Conservation (phyloP, 2,329 filamentous ascomycete species). For the Pseudogymnoascus verrucosus region DNA sequence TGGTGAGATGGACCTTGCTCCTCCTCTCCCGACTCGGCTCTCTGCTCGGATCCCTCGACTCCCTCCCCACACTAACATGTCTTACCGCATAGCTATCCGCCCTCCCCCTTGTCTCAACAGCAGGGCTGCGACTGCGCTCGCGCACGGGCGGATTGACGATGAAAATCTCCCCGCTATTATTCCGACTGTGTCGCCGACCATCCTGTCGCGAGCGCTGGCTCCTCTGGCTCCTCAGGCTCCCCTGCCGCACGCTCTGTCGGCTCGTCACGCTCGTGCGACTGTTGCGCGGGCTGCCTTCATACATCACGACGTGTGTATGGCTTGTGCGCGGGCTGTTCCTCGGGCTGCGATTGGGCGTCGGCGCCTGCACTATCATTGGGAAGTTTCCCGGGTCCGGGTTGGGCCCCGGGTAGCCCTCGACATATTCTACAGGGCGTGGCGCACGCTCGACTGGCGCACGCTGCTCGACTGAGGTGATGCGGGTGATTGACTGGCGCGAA, state of each 20-base stretch:
- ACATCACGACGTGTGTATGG: neutral
- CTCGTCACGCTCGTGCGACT: slow-evolving; percentile 4
- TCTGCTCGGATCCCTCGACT: neutral
- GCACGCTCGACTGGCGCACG: neutral
- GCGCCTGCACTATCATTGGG: slow-evolving; percentile 4
- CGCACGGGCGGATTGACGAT: slow-evolving; percentile 4
- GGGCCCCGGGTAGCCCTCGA: neutral
- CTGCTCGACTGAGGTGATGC: neutral
- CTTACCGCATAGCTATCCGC: neutral
- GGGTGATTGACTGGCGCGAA: neutral
- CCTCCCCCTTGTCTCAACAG: neutral
- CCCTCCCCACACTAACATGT: neutral
- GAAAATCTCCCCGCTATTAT: neutral
- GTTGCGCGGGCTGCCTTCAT: neutral
- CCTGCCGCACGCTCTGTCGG: neutral
- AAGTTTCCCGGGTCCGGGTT: neutral
- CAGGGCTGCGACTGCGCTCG: neutral
- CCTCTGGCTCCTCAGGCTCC: neutral
- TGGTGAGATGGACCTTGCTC: neutral
- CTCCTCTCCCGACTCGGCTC: slow-evolving; percentile 7
- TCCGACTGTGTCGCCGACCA: neutral
- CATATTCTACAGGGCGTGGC: neutral
- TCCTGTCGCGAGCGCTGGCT: slow-evolving; percentile 2
- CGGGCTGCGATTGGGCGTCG: slow-evolving; percentile 1
- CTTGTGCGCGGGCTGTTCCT: neutral